Conservation (phyloP, 768 basidiomycete genomes). For the Mycena alexandri region DNA sequence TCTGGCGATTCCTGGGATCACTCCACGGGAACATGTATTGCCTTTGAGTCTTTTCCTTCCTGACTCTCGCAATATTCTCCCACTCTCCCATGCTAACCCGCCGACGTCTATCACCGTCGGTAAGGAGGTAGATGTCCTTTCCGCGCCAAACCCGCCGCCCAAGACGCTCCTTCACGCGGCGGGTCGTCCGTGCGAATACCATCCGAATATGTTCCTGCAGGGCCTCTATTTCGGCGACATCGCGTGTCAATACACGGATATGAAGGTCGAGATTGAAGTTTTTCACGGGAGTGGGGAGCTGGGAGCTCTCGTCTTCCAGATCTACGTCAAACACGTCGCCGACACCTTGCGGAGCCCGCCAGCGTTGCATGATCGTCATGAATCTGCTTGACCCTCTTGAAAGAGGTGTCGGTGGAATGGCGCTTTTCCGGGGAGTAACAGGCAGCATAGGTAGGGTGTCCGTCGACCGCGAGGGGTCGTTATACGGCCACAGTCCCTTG, state of each 20-base stretch:
- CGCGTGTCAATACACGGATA: slow-evolving; percentile 66
- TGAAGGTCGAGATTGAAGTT: slow-evolving; percentile 68
- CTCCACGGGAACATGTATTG: slow-evolving; percentile 26
- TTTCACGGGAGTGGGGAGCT: slow-evolving; percentile 46
- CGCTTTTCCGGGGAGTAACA: not conserved
- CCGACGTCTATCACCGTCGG: slow-evolving; percentile 30
- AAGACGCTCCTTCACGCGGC: slow-evolving; percentile 80
- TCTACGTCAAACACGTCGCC: slow-evolving; percentile 52
- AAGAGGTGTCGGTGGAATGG: not conserved
- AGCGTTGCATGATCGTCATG: slow-evolving; percentile 26
- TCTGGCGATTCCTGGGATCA: not conserved
- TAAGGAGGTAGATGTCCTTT: slow-evolving; percentile 66
- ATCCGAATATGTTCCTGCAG: slow-evolving; percentile 57
- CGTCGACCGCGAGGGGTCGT: slow-evolving; percentile 34
- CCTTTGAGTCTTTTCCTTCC: slow-evolving; percentile 10
- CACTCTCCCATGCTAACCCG: slow-evolving; percentile 62
- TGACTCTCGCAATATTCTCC: slow-evolving; percentile 65
- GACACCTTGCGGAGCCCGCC: slow-evolving; percentile 28
- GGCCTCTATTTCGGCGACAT: slow-evolving; percentile 61
- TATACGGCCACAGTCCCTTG: slow-evolving; percentile 36
- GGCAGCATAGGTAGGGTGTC: slow-evolving; percentile 34
- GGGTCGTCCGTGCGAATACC: slow-evolving; percentile 63
- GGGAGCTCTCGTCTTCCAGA: slow-evolving; percentile 45
- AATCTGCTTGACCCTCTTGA: slow-evolving; percentile 10
- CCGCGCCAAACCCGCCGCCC: slow-evolving; percentile 80